Base-by-base conservation (phyloP, 768 basidiomycete species). In the Lactifluus hygrophoroides region DNA sequence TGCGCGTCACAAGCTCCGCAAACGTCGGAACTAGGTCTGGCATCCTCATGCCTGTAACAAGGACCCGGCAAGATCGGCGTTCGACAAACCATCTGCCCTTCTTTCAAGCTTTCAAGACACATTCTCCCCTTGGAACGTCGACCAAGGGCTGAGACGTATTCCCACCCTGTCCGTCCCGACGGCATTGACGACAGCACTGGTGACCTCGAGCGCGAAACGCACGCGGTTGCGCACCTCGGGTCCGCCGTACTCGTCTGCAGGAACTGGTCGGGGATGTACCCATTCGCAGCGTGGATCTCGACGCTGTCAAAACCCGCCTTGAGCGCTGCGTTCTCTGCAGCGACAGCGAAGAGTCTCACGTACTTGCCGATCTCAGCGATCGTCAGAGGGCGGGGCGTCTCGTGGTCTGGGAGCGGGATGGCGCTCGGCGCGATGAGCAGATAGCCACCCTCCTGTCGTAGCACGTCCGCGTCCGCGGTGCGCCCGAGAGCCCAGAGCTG, bases 221-320 rank as follows among this genome's bases (percentile, higher is more conserved):
- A 68, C 61, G 13, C 79, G 68, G 67, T 76, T 76, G 64, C 75
- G 74, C 49, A 77, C 57, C n/a, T n/a, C n/a, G 8, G 69, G 70
- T 2, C 78, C 78, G 8, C 78, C 77, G 66, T 75, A 80, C 51
- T 69, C 67, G 68, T 78, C 76, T 74, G 70, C 23, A 71, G 50
- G 67, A 76, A 75, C 60, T 76, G 73, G 61, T 77, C 71, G n/a
- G 68, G 23, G 13, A 69, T 50, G 45, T 65, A 69, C 1, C 69
- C 69, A 40, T 65, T 51, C 10, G 61, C 61, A 0, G 27, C 63
- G 57, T 73, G 72, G 11, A 73, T 46, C 64, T 74, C 71, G 14
- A 72, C 68, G 3, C 76, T 79, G 56, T 78, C 77, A 48, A 77
- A 77, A 2, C 77, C 76, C 3, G 28, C 60, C 47, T 42, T 66